These are phyloP conservation scores for Fusarium concolor DNA, from an alignment of 2,329 filamentous ascomycete genomes.

Conservation along the genomic window DNA sequence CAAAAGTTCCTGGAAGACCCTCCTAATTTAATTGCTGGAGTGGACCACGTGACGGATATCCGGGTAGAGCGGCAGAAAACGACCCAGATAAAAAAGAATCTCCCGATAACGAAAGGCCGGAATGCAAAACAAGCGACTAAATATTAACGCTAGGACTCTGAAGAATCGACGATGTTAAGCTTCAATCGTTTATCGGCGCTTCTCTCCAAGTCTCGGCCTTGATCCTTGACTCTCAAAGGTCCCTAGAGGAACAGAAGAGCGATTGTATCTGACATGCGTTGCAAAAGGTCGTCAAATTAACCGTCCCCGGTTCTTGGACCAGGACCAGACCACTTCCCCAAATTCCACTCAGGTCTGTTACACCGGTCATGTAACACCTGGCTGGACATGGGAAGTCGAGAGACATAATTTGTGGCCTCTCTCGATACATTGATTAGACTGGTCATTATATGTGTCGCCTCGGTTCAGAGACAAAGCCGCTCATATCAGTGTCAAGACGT, in stretches of 20 bases:
- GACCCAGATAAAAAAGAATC: conserved; percentile 14
- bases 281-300: conserved; percentile 1
- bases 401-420: not conserved
- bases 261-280: not conserved
- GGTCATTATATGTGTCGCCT: no score
- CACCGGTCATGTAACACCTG: not conserved
- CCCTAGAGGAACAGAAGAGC: not conserved
- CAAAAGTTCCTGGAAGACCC: conserved; percentile 22
- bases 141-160: no score
- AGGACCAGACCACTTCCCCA: no score
- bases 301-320: no score
- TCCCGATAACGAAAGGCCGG: not conserved
- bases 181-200: conserved; percentile 9
- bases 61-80: conserved; percentile 22
- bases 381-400: not conserved
- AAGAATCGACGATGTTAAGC: not conserved
- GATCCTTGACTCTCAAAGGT: not conserved
- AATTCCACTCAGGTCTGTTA: not conserved
- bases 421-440: not conserved
- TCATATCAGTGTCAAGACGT: not conserved
- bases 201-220: not conserved
- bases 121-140: not conserved
- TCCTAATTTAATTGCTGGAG: conserved; percentile 2
- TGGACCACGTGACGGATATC: conserved; percentile 6
- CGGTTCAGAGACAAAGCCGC: not conserved